Percentiles rank a stretch among this genome's conserved stretches.
Conservation (phyloP, 2,329 filamentous ascomycete genomes). For the Colletotrichum higginsianum region DNA sequence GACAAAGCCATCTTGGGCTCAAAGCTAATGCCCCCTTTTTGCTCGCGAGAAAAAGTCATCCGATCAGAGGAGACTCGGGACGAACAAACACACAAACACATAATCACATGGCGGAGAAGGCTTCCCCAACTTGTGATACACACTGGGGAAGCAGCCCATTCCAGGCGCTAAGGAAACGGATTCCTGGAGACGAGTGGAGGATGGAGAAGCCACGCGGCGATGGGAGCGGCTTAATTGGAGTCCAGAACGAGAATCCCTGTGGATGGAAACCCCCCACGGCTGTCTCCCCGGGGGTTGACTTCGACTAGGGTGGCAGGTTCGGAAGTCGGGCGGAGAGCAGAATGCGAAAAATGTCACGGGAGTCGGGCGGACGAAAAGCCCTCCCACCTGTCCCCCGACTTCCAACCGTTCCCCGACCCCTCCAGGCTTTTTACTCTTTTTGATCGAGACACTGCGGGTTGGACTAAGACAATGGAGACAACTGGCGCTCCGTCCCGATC, state of each 20-base stretch:
- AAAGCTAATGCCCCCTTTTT: constrained; percentile 10
- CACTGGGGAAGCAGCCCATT: constrained; percentile 22
- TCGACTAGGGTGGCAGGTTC: constrained; percentile 11
- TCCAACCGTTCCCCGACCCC: constrained; percentile 27
- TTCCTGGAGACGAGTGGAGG: constrained; percentile 5
- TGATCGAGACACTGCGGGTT: constrained; percentile 15
- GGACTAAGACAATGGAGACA: constrained; percentile 28
- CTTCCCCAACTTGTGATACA: constrained; percentile 24
- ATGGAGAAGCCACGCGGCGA: constrained; percentile 5
- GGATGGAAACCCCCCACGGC: neutral
- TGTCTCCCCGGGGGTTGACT: neutral
- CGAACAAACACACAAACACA: constrained; percentile 27
- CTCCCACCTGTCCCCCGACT: constrained; percentile 29
- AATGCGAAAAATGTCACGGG: constrained; percentile 16
- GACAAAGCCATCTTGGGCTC: neutral
- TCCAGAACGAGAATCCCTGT: constrained; percentile 24
- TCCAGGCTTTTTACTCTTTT: constrained; percentile 17
- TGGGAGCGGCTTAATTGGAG: constrained; percentile 1
- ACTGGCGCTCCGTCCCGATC: constrained; percentile 15
- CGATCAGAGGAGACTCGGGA: constrained; percentile 4
- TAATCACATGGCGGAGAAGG: constrained; percentile 20
- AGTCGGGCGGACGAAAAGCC: constrained; percentile 26
- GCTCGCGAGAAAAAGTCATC: constrained; percentile 22
- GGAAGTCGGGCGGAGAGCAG: constrained; percentile 32
- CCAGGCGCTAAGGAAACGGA: neutral